Conservation (phyloP, 495 filamentous ascomycete species). For the Mytilinidion resinicola region DNA sequence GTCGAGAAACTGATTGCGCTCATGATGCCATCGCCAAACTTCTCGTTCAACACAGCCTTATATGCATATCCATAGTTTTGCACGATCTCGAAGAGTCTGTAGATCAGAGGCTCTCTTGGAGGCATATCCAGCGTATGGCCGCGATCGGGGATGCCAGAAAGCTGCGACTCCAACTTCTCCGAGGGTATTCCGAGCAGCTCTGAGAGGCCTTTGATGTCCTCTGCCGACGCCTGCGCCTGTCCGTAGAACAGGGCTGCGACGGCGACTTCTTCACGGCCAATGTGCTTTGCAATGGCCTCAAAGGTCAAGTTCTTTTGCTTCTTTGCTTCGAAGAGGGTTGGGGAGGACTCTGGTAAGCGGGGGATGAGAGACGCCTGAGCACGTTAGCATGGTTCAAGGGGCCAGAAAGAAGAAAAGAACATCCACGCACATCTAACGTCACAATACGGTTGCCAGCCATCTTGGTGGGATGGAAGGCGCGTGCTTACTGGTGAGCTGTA, state of each 20-base stretch:
- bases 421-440: conserved; percentile 24
- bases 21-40: conserved; percentile 99
- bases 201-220: conserved; percentile 71
- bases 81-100: conserved; percentile 90
- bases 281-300: conserved; percentile 64
- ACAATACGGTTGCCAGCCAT: conserved; percentile 25
- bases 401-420: background rate
- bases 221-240: conserved; percentile 70
- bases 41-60: conserved; percentile 96
- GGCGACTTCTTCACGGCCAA: conserved; percentile 84
- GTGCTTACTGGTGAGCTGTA: conserved; percentile 3
- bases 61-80: conserved; percentile 98
- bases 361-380: conserved; percentile 33
- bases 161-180: conserved; percentile 51
- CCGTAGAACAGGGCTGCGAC: conserved; percentile 93
- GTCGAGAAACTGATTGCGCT: conserved; percentile 90
- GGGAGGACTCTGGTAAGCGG: conserved; percentile 60
- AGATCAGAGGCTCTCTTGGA: conserved; percentile 87
- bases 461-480: conserved; percentile 13
- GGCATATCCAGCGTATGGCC: conserved; percentile 87
- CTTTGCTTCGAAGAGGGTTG: conserved; percentile 81
- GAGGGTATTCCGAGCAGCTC: conserved; percentile 57
- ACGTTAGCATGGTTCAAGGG: background rate
- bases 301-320: conserved; percentile 69
- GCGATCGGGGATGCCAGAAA: conserved; percentile 72